Evolutionary conservation across 2,329 filamentous ascomycete genomes (phyloP).

Genomic region (Apiospora kogelbergensis): DNA sequence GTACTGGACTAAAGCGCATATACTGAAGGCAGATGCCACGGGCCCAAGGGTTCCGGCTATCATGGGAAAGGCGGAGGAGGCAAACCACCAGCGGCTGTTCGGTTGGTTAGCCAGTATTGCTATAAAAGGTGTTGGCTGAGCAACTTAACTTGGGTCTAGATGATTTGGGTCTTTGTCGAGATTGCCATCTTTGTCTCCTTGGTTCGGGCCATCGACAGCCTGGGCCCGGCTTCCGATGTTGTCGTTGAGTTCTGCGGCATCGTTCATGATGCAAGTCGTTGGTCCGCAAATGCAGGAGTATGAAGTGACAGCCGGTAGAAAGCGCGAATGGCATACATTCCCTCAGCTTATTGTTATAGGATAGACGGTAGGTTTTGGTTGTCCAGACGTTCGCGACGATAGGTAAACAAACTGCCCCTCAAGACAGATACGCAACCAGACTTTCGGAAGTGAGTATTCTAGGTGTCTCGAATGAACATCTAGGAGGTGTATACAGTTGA

Average conservation of each 20-base stretch:
- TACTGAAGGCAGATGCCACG: conserved; percentile 83
- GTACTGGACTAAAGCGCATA: conserved; percentile 77
- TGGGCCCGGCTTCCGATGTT: conserved; percentile 36
- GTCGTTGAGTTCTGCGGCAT: conserved; percentile 36
- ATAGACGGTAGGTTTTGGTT: not conserved
- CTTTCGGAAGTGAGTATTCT: not conserved
- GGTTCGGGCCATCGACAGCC: conserved; percentile 19
- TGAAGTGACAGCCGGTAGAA: not conserved
- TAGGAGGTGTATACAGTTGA: not conserved
- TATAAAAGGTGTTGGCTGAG: conserved; percentile 9
- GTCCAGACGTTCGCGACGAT: not conserved
- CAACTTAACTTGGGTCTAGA: conserved; percentile 42
- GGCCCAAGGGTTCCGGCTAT: conserved; percentile 83
- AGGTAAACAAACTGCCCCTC: not conserved
- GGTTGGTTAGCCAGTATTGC: not conserved
- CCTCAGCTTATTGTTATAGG: not conserved
- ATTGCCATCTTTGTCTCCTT: conserved; percentile 25
- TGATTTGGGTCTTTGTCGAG: conserved; percentile 41
- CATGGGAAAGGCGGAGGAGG: conserved; percentile 69
- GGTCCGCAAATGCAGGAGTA: not conserved
- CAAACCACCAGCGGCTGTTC: conserved; percentile 61
- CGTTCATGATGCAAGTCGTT: conserved; percentile 36
- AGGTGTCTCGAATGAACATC: not conserved
- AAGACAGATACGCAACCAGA: not conserved
- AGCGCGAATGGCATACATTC: not conserved